These are phyloP conservation scores for Pleodorina starrii DNA, from an alignment of 139 green algal genomes.

Conservation along the genomic window DNA sequence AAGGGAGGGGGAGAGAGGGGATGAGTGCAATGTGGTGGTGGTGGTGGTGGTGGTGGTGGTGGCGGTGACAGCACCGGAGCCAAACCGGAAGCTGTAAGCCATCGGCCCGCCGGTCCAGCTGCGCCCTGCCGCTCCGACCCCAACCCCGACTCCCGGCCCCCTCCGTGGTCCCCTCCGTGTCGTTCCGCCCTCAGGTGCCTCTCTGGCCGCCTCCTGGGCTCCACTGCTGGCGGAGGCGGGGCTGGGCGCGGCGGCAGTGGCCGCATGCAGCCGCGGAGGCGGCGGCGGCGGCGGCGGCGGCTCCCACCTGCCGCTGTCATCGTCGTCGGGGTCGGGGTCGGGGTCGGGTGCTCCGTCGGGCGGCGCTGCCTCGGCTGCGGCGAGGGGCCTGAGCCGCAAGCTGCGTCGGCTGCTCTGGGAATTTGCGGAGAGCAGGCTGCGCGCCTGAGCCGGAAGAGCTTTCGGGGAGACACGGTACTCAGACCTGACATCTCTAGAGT, in stretches of 20 bases:
- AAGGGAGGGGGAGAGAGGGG: background rate
- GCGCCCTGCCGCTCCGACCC: background rate
- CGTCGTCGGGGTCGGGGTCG: background rate
- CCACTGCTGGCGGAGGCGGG: conserved; percentile 12
- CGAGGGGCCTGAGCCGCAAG: background rate
- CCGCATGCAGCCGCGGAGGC: background rate
- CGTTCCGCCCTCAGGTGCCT: background rate
- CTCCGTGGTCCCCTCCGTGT: background rate
- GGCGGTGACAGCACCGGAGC: background rate
- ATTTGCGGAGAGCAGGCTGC: conserved; percentile 47
- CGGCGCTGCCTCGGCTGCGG: background rate
- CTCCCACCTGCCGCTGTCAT: too few species aligned
- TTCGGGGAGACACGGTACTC: too few species aligned
- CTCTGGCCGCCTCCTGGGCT: background rate
- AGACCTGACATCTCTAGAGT: too few species aligned
- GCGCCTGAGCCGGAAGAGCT: too few species aligned
- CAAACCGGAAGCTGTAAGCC: background rate
- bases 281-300: background rate
- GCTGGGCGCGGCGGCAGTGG: too few species aligned
- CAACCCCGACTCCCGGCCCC: background rate
- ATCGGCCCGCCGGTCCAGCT: background rate
- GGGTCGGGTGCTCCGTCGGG: background rate
- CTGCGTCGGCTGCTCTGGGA: conserved; percentile 42
- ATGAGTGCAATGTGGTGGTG: background rate
- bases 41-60: background rate